Conservation (phyloP, 2,329 filamentous ascomycete genomes). For the Cordyceps fumosorosea region DNA sequence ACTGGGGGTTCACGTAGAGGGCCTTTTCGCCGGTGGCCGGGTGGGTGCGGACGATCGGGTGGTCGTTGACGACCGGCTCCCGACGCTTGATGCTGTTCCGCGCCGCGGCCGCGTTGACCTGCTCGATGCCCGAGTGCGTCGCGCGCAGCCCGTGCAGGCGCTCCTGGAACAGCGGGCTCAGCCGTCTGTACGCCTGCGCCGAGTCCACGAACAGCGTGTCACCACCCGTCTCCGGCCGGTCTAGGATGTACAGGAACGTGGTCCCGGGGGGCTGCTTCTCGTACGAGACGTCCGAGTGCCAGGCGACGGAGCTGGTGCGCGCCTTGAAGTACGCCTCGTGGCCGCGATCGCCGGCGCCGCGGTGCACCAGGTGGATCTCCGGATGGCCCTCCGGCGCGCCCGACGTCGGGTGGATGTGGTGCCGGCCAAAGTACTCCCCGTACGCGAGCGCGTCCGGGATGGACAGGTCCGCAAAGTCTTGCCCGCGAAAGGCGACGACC, state of each 20-base stretch:
- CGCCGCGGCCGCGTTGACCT: slow-evolving; percentile 56
- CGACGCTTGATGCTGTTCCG: slow-evolving; percentile 63
- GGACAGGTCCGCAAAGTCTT: slow-evolving; percentile 55
- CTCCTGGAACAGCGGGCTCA: slow-evolving; percentile 69
- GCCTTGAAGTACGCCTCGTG: slow-evolving; percentile 49
- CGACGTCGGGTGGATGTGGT: slow-evolving; percentile 67
- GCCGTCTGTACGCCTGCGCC: slow-evolving; percentile 66
- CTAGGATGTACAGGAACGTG: slow-evolving; percentile 74
- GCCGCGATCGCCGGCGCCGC: slow-evolving; percentile 40
- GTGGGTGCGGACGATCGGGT: slow-evolving; percentile 70
- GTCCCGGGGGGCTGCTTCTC: slow-evolving; percentile 77
- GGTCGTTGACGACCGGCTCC: slow-evolving; percentile 58
- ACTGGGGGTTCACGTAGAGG: slow-evolving; percentile 70
- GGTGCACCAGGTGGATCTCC: slow-evolving; percentile 62
- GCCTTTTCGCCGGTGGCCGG: slow-evolving; percentile 73
- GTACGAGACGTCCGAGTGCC: slow-evolving; percentile 79
- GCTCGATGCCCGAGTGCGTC: slow-evolving; percentile 69
- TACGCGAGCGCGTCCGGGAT: slow-evolving; percentile 58
- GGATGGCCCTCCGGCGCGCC: slow-evolving; percentile 60
- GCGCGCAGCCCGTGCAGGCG: slow-evolving; percentile 70
- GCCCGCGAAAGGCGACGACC: slow-evolving; percentile 62
- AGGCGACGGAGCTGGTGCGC: slow-evolving; percentile 71
- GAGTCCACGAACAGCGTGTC: slow-evolving; percentile 74
- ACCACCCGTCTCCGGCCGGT: slow-evolving; percentile 66
- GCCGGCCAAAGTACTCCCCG: slow-evolving; percentile 61